Evolutionary conservation across 176 grass and related monocot species (phyloP), one percentile per base, ranked within the genome.

Genomic region (Chloris gayana): DNA sequence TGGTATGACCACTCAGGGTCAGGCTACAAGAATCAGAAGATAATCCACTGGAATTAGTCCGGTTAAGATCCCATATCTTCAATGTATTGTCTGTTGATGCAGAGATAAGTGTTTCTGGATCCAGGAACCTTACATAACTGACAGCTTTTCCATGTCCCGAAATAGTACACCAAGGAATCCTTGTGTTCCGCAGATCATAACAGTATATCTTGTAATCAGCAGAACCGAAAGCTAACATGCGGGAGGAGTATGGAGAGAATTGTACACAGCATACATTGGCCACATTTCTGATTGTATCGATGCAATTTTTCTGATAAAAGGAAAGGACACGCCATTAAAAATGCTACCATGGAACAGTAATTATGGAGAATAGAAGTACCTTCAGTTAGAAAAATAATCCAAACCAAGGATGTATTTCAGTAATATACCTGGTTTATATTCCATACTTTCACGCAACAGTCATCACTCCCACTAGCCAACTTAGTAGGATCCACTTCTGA

Each of bases 101-200:
- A 31, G 97, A 91, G 54, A 99, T 59, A 39, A 99, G 75, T 18
- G 93, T 99, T 89, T 88, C 64, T 47, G 92, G 73, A 86, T 96
- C 91, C 82, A 99, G 77, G 72, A 99, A 99, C 70, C 87, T 87
- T 54, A 96, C 97, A 80, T 91, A 99, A 74, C 97, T 99, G 60
- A 99, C 93, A 78, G 97, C 91, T 86, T 93, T 99, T 67, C 84
- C 87, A 81, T 99, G 97, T 50, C 97, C 93, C 69, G 88, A 92
- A 62, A 99, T 91, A 45, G 90, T 99, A 77, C 93, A 99, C 97
- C 97, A 99, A 33, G 97, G 97, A 61, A 99, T 89, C 78, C 93
- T 89, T 68, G 97, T 99, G 69, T 99, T 85, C 76, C 97, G 90
- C 86, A 96, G 86, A 89, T 99, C 97, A 80, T 99, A 99, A 87